Base-by-base conservation (phyloP, 2,329 filamentous ascomycete genomes). In the Aspergillus glaucus region DNA sequence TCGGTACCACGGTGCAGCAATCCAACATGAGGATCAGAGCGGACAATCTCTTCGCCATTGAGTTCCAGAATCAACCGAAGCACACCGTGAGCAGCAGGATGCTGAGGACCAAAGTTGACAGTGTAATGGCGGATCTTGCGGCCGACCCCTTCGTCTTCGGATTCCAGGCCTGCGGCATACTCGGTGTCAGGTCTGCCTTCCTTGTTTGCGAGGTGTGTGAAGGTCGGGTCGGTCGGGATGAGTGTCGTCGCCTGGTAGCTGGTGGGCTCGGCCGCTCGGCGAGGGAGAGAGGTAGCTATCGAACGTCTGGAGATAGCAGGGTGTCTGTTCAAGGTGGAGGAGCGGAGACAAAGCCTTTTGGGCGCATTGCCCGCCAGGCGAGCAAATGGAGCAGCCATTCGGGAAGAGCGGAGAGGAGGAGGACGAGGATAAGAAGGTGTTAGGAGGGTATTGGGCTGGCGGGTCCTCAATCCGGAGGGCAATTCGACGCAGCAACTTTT, bases 41-140 rank as follows among this genome's bases (percentile, higher is more conserved):
- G 88, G 64, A 98, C 79, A 67, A 98, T 97, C 75, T 96, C 89
- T 77, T 98, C 93, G 69, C 93, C 93, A 73, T 89, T 96, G 68
- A 98, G 81, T 73, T 98, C 93, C 62, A 98, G 82, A 78, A 98
- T 98, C 75, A 98, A 75, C 48, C 93, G 89, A 74, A 98, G 76
- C 82, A 98, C 93, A 66, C 93, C 93, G 81, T 98, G 93, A 63
- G 93, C 94, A 57, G 93, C 93, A 36, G 93, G 93, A 79, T 98
- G 93, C 79, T 98, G 93, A 56, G 93, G 93, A 49, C 93, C 93
- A 65, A 98, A 98, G 79, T 98, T 98, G 78, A 98, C 92, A 6
- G 93, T 98, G 77, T 98, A 98, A 76, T 98, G 93, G 59, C 93
- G 85, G 69, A 98, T 87, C 80, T 96, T 97, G 72, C 92, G 86